Base-by-base conservation (phyloP, 768 basidiomycete genomes). In the Rickenella mellea region DNA sequence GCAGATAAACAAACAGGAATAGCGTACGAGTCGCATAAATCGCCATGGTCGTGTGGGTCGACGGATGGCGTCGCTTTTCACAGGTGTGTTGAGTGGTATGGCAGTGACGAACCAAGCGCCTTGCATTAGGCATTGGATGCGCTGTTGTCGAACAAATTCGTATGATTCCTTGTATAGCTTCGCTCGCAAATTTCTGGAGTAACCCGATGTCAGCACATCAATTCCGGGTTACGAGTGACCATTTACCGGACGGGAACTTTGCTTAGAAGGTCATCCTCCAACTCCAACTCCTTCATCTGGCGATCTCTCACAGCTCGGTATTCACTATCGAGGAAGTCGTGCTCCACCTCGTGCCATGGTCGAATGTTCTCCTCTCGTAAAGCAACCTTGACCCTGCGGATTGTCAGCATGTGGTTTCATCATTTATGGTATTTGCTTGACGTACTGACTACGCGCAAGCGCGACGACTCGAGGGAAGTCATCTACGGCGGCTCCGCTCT, bases 51-150 rank as follows among this genome's bases (percentile, higher is more conserved):
- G 68, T 22, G 60, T 71, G 2, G 79, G 77, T 31, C 80, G 70
- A 36, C 78, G 73, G 33, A 68, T 54, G 14, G 66, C 62, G 20
- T 79, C 76, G 36, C 76, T 70, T 11, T 65, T 54, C 8, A 55
- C 57, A 14, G 71, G 70, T 17, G 71, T 58, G 6, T 64, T 62
- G 30, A 69, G 61, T 0, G 80, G 78, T 28, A 83, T 62, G 1
- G 80, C 89, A 52, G 83, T 90, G 48, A 87, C 75, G 60, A 96
- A 93, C 91, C 91, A 96, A 17, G 88, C 84, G 25, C 91, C 91
- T 56, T 90, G 83, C 35, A 89, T 64, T 28, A 96, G 61, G 54
- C 90, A 93, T 49, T 87, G 82, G 54, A 92, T 82, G 41, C 91
- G 73, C 60, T 96, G 91, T 56, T 85, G 81, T 30, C 82, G 72